Base-by-base conservation (phyloP, 768 basidiomycete species). In the Suillus americanus region DNA sequence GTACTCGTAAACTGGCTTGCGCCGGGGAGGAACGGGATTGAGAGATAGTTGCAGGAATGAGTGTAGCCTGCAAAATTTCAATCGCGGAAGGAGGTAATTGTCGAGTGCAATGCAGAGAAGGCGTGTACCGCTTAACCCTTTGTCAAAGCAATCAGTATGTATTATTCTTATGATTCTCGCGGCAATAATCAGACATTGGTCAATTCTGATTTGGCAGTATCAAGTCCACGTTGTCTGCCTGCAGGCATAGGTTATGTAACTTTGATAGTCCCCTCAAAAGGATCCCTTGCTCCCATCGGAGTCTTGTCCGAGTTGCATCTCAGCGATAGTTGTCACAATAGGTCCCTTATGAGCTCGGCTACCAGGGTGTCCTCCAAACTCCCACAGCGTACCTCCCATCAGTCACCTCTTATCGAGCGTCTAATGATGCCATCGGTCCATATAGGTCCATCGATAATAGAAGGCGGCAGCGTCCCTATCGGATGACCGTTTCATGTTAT, bases 221-320 rank as follows among this genome's bases (percentile, higher is more conserved):
- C 77, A 76, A 79, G 75, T 77, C 77, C 84, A 90, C 88, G 89
- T 88, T 89, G 82, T 80, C 78, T 87, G 89, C 89, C 89, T 89
- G 86, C 87, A 89, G 88, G 89, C 87, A 84, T 73, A 71, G 67
- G 71, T 74, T 77, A 82, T 77, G 81, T 85, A 82, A 81, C 57
- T 61, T 30, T 37, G 43, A 59, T 68, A 66, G 8, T 9, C 43
- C 9, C 16, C 30, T 30, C 30, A 30, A 30, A 30, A 30, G 30
- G 30, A 30, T 30, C n/a, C n/a, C n/a, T n/a, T n/a, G n/a, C n/a
- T 12, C 45, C 4, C 2, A 46, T 46, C n/a, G n/a, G 10, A 12
- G 10, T n/a, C 10, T 46, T 23, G n/a, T 55, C 33, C 35, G 54
- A n/a, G 33, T 55, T 18, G 30, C 18, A 30, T 33, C 30, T n/a